Percentiles rank a stretch among this genome's conserved stretches.
These are phyloP conservation scores for Fusarium hostae DNA, from an alignment of 2,329 filamentous ascomycete genomes.

Conservation along the genomic window DNA sequence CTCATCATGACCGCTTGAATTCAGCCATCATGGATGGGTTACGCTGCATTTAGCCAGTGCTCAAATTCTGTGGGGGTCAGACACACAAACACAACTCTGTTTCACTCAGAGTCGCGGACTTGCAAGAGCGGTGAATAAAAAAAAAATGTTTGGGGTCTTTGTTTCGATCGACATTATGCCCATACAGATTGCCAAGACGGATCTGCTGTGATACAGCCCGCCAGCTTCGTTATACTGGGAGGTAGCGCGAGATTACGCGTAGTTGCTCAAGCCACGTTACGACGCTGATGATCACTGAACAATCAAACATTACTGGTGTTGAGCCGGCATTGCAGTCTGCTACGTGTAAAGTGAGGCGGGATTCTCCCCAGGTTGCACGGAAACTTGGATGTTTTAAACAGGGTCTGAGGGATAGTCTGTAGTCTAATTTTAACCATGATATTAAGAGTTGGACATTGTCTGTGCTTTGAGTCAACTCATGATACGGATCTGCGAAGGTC, in stretches of 20 bases:
- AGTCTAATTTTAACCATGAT: constrained; percentile 36
- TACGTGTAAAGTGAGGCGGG: not conserved
- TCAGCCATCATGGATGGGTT: constrained; percentile 24
- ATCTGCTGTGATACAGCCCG: not conserved
- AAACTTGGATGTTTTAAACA: not conserved
- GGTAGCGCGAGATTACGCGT: not conserved
- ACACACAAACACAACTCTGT: constrained; percentile 9
- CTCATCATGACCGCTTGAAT: constrained; percentile 20
- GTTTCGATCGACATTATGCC: not conserved
- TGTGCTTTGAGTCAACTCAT: constrained; percentile 6
- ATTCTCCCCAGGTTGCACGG: constrained; percentile 4
- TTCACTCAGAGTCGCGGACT: constrained; percentile 5
- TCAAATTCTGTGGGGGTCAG: not conserved
- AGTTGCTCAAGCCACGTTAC: not conserved
- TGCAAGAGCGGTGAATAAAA: constrained; percentile 12
- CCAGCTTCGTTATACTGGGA: not conserved
- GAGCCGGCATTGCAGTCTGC: not conserved
- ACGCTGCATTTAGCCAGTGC: constrained; percentile 21
- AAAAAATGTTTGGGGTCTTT: not conserved
- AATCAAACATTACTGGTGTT: not conserved
- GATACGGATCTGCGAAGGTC: not conserved
- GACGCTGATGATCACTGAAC: not conserved
- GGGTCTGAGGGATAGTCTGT: constrained; percentile 8
- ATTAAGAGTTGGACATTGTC: constrained; percentile 3
- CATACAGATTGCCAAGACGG: not conserved